Evolutionary conservation across 169 alveolate species (phyloP), one percentile per base, ranked within the genome.

Genomic region (Theileria orientalis): DNA sequence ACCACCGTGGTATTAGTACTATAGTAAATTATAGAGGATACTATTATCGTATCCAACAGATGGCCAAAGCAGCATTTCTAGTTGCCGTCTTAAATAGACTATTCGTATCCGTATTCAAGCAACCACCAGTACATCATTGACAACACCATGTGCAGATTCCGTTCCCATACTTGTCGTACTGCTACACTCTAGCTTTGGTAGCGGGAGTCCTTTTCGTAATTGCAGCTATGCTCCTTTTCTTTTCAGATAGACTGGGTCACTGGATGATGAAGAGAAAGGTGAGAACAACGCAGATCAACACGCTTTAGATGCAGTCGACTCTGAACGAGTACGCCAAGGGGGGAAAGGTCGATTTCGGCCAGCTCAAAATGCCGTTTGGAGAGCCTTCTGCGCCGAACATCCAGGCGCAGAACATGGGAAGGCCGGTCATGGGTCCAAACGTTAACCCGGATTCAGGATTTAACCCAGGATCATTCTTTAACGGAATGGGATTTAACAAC

Each of bases 391-490:
- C 66, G 30, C 69, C 74, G 51, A 51, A 40, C 33, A 68, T 68
- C 67, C 76, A 49, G 41, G 49, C 49, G 5, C 66, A 33, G 37
- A 23, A 56, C 14, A n/a, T 11, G 13, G 61, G 35, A 14, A 23
- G 21, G 14, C 72, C 72, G 6, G 42, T 23, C 8, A 33, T 63
- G 60, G 21, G 16, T 5, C 86, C 42, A 44, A 66, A 29, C 14
- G 56, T 6, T 19, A 56, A 13, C 25, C 76, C 49, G 74, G 46
- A 68, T 13, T 44, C 76, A 19, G 77, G 78, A 5, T 57, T 79
- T 21, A 79, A 79, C 64, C 87, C 87, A 23, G 57, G 83, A 2
- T 75, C 75, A 61, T 56, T 79, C 7, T 79, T 79, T 51, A 68
- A 68, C 14, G 87, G 83, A 30, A 66, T 79, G 21, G 87, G 83